Evolutionary conservation across 2,329 filamentous ascomycete genomes (phyloP).

Genomic region (Cordyceps farinosa): DNA sequence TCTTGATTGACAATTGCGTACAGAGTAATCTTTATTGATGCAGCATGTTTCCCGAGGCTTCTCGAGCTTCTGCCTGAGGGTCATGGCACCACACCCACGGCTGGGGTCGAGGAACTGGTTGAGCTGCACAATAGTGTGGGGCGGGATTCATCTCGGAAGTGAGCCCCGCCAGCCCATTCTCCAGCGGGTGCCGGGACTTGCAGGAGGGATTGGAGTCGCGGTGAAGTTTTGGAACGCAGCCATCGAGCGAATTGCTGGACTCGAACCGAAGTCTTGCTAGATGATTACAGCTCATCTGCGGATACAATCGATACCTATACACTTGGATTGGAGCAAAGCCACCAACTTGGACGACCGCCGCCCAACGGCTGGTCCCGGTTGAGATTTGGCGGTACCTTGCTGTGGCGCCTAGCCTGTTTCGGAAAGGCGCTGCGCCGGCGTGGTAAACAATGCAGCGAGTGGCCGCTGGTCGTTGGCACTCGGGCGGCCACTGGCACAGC

Average conservation of each 20-base stretch:
- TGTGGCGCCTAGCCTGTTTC: conserved; percentile 28
- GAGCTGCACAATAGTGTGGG: conserved; percentile 7
- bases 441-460: conserved; percentile 35
- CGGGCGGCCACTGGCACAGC: conserved; percentile 4
- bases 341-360: background rate
- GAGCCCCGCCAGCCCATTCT: conserved; percentile 15
- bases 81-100: background rate
- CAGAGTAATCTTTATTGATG: too few species aligned
- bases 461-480: conserved; percentile 13
- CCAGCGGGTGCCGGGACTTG: conserved; percentile 8
- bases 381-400: conserved; percentile 17
- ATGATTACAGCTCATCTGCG: too few species aligned
- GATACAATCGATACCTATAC: background rate
- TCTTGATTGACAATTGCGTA: too few species aligned
- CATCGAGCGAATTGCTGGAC: background rate
- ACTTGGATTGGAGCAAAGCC: background rate
- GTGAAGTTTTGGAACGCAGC: background rate
- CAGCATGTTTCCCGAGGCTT: too few species aligned
- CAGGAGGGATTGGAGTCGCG: background rate
- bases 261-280: background rate
- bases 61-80: conserved; percentile 13
- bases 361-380: conserved; percentile 10
- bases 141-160: conserved; percentile 18
- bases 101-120: too few species aligned
- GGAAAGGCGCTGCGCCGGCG: conserved; percentile 28